These are phyloP conservation scores for Entonaema liquescens DNA, from an alignment of 495 filamentous ascomycete genomes.

Conservation along the genomic window DNA sequence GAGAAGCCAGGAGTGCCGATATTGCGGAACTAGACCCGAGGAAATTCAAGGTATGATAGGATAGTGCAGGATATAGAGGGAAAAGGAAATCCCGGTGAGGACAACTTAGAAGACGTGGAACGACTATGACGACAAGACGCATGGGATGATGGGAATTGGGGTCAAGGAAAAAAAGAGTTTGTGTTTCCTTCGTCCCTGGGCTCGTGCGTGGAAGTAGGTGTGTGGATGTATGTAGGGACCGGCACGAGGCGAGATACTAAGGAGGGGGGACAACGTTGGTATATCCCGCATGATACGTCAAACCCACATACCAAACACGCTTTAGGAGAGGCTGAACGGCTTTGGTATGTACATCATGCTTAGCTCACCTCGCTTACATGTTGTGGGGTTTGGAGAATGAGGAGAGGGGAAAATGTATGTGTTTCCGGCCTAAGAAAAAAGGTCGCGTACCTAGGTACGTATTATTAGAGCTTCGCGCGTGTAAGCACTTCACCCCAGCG, in stretches of 20 bases:
- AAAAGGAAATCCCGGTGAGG: neutral
- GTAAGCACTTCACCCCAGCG: neutral
- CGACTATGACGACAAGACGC: conserved; percentile 32
- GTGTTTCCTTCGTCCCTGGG: conserved; percentile 11
- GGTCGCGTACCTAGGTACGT: conserved; percentile 7
- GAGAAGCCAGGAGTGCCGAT: conserved; percentile 77
- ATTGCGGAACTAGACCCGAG: conserved; percentile 75
- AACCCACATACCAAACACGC: neutral
- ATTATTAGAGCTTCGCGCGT: conserved; percentile 7
- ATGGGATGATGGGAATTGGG: conserved; percentile 24
- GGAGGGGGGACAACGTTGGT: conserved; percentile 28
- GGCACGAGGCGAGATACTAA: conserved; percentile 4
- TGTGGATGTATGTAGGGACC: conserved; percentile 22
- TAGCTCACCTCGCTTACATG: conserved; percentile 24
- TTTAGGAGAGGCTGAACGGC: conserved; percentile 32
- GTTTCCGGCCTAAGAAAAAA: neutral
- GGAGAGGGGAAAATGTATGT: neutral
- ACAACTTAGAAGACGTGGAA: conserved; percentile 3
- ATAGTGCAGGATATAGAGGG: neutral
- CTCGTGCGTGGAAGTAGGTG: conserved; percentile 23
- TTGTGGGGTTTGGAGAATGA: conserved; percentile 24
- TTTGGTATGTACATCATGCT: conserved; percentile 31
- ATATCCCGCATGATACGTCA: conserved; percentile 34
- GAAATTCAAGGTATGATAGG: conserved; percentile 55
- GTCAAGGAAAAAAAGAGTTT: conserved; percentile 5